Base-by-base conservation (phyloP, 768 basidiomycete species). In the Termitomyces heimii region DNA sequence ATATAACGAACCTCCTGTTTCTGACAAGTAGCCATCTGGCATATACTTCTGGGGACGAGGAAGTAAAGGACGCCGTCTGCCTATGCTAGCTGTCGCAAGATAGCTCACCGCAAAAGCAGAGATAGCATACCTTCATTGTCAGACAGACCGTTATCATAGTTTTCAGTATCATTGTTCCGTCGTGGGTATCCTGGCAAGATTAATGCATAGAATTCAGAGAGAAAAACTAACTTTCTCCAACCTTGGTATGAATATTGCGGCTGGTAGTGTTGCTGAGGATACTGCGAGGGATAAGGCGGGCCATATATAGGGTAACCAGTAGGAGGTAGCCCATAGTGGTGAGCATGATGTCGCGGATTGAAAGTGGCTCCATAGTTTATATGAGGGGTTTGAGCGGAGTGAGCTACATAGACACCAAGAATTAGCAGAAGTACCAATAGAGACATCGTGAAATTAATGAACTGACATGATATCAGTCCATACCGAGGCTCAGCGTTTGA, bases 401-500 rank as follows among this genome's bases (percentile, higher is more conserved):
- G 4, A 34, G 50, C 52, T 35, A 24, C 16, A 29, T 32, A 24
- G 7, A 44, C n/a, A 13, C 5, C 37, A 22, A 18, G n/a, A 39
- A 40, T 48, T 45, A 55, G 35, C 7, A 18, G 18, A 20, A 16
- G 20, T 16, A 28, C 35, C 37, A 16, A 47, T 28, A 14, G 9
- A 47, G 37, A 28, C 24, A 14, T n/a, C 8, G 12, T n/a, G n/a
- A 28, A 28, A 53, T 26, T 20, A 22, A 47, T 20, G 6, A 18
- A 37, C 53, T 61, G 50, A 35, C 50, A 18, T 0, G 55, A 29
- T 22, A 53, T 47, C 2, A 52, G 29, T 48, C 35, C 57, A 31
- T 58, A 48, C 8, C 9, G 55, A 48, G 43, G 56, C 39, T 44
- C 53, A 60, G 56, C 57, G 20, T 39, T 46, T 14, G 59, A 50